A percentile compares a stretch with the other conserved stretches of the same genome.
Conservation (phyloP, 2,329 filamentous ascomycete species). For the Aspergillus puulaauensis region DNA sequence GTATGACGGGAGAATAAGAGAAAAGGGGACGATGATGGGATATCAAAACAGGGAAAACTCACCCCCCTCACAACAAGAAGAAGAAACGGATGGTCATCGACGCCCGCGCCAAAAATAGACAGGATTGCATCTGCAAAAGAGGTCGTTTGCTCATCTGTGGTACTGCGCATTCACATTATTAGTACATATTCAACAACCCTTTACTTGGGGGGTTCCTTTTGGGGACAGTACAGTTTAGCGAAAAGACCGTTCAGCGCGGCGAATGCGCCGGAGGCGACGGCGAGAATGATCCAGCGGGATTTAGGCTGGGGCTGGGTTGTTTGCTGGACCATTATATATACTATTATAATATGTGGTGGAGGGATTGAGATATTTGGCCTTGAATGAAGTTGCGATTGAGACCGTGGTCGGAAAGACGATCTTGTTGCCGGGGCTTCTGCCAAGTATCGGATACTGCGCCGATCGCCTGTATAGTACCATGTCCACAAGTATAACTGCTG, state of each 20-base stretch:
- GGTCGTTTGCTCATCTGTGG: conserved; percentile 60
- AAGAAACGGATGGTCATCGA: conserved; percentile 39
- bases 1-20: conserved; percentile 2
- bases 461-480: too few species aligned
- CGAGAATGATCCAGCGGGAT: conserved; percentile 53
- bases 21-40: too few species aligned
- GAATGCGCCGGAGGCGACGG: conserved; percentile 61
- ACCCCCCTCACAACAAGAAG: conserved; percentile 55
- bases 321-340: conserved; percentile 8
- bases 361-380: background rate
- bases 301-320: conserved; percentile 10
- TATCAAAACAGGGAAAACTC: conserved; percentile 28
- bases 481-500: too few species aligned
- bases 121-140: conserved; percentile 50
- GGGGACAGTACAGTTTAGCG: conserved; percentile 57
- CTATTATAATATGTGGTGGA: too few species aligned
- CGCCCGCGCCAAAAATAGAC: conserved; percentile 43
- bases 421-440: too few species aligned
- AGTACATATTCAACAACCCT: background rate
- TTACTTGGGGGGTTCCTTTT: background rate
- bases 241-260: conserved; percentile 67
- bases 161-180: conserved; percentile 40
- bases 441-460: too few species aligned
- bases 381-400: background rate
- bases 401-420: too few species aligned